These are phyloP conservation scores for Aspergillus egyptiacus DNA, from an alignment of 495 filamentous ascomycete genomes.

Conservation along the genomic window DNA sequence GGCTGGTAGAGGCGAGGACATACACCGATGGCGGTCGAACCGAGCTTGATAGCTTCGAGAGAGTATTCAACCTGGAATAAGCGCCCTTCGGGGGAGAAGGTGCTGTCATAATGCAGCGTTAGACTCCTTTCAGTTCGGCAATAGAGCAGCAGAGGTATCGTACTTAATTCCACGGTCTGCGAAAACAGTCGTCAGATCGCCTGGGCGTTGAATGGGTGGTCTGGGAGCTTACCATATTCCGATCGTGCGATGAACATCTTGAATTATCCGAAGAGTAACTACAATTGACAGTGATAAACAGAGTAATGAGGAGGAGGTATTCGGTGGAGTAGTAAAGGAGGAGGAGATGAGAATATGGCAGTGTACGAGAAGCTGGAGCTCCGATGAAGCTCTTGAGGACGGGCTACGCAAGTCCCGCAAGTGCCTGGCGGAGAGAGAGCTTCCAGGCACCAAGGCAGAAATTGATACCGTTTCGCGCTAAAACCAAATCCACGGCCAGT, in stretches of 20 bases:
- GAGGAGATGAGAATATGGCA: slow-evolving; percentile 1
- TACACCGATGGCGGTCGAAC: slow-evolving; percentile 95
- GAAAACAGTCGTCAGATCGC: slow-evolving; percentile 30
- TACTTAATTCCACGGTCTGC: slow-evolving; percentile 99
- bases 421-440: slow-evolving; percentile 30
- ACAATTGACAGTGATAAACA: background rate
- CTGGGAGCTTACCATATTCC: slow-evolving; percentile 81
- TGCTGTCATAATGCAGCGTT: slow-evolving; percentile 52
- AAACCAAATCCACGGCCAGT: slow-evolving; percentile 3
- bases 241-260: slow-evolving; percentile 99
- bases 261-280: slow-evolving; percentile 22
- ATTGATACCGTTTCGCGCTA: slow-evolving; percentile 5
- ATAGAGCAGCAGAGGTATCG: slow-evolving; percentile 22
- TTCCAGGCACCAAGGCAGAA: slow-evolving; percentile 31
- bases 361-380: slow-evolving; percentile 15
- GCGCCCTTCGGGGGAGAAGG: slow-evolving; percentile 98
- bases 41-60: slow-evolving; percentile 98
- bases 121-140: slow-evolving; percentile 14
- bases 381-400: slow-evolving; percentile 30
- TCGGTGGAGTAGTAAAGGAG: background rate
- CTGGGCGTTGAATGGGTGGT: slow-evolving; percentile 18
- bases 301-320: background rate
- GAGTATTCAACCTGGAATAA: slow-evolving; percentile 99
- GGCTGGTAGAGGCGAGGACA: slow-evolving; percentile 18
- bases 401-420: slow-evolving; percentile 36